Evolutionary conservation across 2,329 filamentous ascomycete genomes (phyloP), one percentile per base, ranked within the genome.

Genomic region (Xylariaceae sp.): DNA sequence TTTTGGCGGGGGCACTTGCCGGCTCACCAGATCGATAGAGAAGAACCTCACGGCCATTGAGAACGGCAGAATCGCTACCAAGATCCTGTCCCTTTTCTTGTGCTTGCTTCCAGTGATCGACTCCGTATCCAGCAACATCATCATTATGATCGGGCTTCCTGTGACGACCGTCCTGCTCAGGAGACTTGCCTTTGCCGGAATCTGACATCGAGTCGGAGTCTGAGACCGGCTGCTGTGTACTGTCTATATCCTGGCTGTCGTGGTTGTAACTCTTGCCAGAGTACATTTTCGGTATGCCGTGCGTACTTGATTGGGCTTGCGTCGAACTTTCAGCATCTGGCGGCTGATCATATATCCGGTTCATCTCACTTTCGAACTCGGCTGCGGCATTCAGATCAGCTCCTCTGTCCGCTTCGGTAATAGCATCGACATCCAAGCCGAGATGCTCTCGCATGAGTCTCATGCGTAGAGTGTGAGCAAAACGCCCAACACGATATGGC

Each of bases 371-470:
- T 68, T 83, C 80, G 64, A 82, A 86, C 34, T 77, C 74, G 3
- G 74, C 75, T 54, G 80, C 80, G 11, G 80, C 77, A 66, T 88
- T 86, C 53, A 85, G 73, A 67, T 92, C 87, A 34, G 84, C 83
- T 66, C 84, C 81, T 54, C 88, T 82, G 66, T 92, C 87, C 62
- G 93, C 85, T 70, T 94, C 90, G 70, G 90, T 85, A 61, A 97
- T 87, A 69, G 90, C 89, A 72, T 99, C 94, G 3, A 96, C 91
- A 70, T 97, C 92, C 45, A 97, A 79, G n/a, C 94, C 94, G 35
- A 99, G 80, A 76, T 99, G 94, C 74, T 99, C 94, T 63, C 93
- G 85, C 94, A 97, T 97, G 53, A 97, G 80, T 30, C 94, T 88
- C 78, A 97, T 87, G 35, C 94, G 90, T 55, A 99, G 82, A 0